phyloP scores from a whole-genome alignment of 345 rosid species.

The Linum lewisii region DNA sequence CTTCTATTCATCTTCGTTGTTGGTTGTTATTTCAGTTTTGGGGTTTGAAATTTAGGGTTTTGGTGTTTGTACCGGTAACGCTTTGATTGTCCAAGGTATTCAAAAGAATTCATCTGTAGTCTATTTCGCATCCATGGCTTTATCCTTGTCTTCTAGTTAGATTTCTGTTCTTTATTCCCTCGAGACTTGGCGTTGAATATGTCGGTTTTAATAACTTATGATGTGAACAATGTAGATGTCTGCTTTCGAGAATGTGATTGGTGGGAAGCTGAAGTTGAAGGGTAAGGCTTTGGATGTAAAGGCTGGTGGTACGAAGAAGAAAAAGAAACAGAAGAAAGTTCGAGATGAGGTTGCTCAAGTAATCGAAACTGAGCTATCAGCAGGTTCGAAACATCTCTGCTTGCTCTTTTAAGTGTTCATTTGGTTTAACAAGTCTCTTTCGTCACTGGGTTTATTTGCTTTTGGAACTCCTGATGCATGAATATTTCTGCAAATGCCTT shows the following conservation, averaged over 20 bases:
- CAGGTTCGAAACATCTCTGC: slow-evolving; percentile 24
- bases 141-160: neutral
- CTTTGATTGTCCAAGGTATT: too few species aligned
- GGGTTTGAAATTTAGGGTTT: too few species aligned
- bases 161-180: too few species aligned
- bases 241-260: slow-evolving; percentile 55
- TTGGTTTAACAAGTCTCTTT: neutral
- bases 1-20: too few species aligned
- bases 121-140: too few species aligned
- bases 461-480: neutral
- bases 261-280: slow-evolving; percentile 88
- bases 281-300: slow-evolving; percentile 92
- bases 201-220: neutral
- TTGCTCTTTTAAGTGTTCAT: neutral
- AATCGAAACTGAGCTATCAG: slow-evolving; percentile 27
- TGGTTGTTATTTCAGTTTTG: too few species aligned
- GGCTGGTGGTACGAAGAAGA: slow-evolving; percentile 77
- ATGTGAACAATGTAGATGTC: slow-evolving; percentile 36
- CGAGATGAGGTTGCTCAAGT: slow-evolving; percentile 28
- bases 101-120: too few species aligned
- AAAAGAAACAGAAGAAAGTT: slow-evolving; percentile 55
- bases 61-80: too few species aligned
- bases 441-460: neutral
- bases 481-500: neutral
- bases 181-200: neutral